Evolutionary conservation across 2,329 filamentous ascomycete genomes (phyloP), one percentile per base, ranked within the genome.

Genomic region (Aspergillus versicolor): DNA sequence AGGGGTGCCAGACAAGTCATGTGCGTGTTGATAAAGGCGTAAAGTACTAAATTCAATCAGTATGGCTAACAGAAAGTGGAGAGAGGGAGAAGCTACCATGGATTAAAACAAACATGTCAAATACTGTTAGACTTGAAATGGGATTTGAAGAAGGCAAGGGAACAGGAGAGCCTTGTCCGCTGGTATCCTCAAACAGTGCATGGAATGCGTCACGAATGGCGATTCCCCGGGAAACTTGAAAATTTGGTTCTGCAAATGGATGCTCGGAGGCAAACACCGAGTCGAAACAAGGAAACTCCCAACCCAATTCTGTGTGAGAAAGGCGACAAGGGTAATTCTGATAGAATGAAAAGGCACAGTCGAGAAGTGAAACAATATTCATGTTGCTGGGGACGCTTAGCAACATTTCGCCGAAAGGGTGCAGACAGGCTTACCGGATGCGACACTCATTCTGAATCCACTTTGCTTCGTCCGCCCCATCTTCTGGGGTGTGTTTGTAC

Each of bases 381-480:
- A 78, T 73, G 3, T 74, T 73, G 15, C 76, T 79, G 30, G 3
- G 12, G 17, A 5, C 9, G 11, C 15, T 67, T 44, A 67, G 63
- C 22, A 15, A 8, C 9, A 17, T 5, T 7, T 12, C 5, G 4
- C 19, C 13, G 21, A 38, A 43, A 12, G 2, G 6, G 8, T 3
- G 17, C 1, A 17, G 9, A 27, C 4, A 2, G 2, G 42, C 66
- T 27, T 64, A 78, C 75, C 77, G 69, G 54, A 79, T 77, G 38
- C 72, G 72, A 56, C 70, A 73, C 59, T 79, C 77, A 55, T 71
- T 77, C 55, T 76, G 72, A 38, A 79, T 75, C 77, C 77, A 79
- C 12, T 71, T 57, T 11, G 61, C 59, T 61, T 79, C 77, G 11
- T 72, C 62, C 13, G 70, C 62, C 32, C 67, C 68, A 53, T 79